A percentile compares a stretch with the other conserved stretches of the same genome.
These are phyloP conservation scores for Mycena filopes DNA, from an alignment of 768 basidiomycete genomes.

Conservation along the genomic window DNA sequence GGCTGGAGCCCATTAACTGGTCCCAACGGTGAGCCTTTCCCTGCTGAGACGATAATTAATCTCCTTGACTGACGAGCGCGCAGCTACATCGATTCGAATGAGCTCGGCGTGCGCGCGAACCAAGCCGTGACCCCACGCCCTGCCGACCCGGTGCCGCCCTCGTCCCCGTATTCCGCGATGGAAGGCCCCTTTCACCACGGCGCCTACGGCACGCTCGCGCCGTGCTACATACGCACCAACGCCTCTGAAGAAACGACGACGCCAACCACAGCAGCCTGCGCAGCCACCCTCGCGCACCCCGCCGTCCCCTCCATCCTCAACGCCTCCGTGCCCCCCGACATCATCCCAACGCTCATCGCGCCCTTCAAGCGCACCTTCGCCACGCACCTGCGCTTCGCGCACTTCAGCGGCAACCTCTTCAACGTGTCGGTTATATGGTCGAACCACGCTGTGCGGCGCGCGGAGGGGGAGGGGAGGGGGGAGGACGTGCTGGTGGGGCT, in stretches of 20 bases:
- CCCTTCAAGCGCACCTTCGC: constrained; percentile 48
- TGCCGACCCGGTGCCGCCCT: constrained; percentile 35
- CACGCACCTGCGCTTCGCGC: constrained; percentile 49
- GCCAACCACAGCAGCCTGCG: constrained; percentile 33
- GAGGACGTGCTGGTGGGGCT: constrained; percentile 49
- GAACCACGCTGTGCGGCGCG: constrained; percentile 42
- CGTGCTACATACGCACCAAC: constrained; percentile 43
- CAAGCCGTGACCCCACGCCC: constrained; percentile 39
- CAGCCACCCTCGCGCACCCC: constrained; percentile 35
- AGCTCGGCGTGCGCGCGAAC: constrained; percentile 35
- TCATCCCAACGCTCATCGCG: constrained; percentile 45
- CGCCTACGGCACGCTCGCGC: constrained; percentile 47
- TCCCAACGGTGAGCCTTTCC: constrained; percentile 42
- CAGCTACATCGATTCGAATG: constrained; percentile 41
- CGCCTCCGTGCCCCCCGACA: not conserved
- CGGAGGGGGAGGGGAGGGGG: constrained; percentile 39
- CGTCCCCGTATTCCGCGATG: constrained; percentile 37
- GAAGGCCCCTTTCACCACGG: constrained; percentile 46
- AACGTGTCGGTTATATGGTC: constrained; percentile 52
- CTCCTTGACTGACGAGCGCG: constrained; percentile 3
- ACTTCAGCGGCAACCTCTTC: constrained; percentile 51
- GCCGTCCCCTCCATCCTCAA: constrained; percentile 45
- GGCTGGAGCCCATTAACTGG: constrained; percentile 50
- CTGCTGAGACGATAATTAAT: too few relatives aligned
- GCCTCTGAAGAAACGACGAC: too few relatives aligned